A percentile compares a stretch with the other conserved stretches of the same genome.
phyloP scores from a whole-genome alignment of 2,329 filamentous ascomycete genomes.

The Triangularia verruculosa region DNA sequence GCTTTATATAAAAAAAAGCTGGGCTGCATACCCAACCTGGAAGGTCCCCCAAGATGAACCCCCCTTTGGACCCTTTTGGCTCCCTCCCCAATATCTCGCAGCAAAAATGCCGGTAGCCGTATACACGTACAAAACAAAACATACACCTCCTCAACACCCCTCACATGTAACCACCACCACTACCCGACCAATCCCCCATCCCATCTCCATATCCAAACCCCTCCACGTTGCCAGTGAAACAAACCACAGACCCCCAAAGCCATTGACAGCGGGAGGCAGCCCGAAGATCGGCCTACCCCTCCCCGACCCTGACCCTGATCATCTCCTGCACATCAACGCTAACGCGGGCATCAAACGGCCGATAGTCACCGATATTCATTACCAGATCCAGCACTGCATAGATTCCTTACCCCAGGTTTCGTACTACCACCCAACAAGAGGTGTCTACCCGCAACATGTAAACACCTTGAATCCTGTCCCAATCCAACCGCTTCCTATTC shows the following conservation, averaged over 20 bases:
- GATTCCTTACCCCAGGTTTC: background rate
- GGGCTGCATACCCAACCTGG: background rate
- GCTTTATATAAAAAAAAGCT: background rate
- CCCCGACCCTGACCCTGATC: background rate
- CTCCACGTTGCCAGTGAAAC: background rate
- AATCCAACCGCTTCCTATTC: background rate
- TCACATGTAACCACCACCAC: background rate
- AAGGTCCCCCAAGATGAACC: background rate
- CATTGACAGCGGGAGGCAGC: background rate
- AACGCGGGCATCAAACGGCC: background rate
- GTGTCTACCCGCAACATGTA: too few relatives aligned
- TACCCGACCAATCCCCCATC: background rate
- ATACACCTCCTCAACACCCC: background rate
- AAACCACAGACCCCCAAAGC: background rate
- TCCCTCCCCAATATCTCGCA: too few relatives aligned
- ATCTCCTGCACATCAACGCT: background rate
- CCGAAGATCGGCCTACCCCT: background rate
- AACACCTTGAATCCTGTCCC: too few relatives aligned
- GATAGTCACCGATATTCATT: background rate
- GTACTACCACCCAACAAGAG: background rate
- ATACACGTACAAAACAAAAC: background rate
- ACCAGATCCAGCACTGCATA: background rate
- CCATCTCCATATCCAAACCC: background rate
- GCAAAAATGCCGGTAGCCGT: too few relatives aligned
- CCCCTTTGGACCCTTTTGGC: too few relatives aligned